A percentile compares a stretch with the other conserved stretches of the same genome.
phyloP scores from a whole-genome alignment of 352 stramenopile genomes.

The Globisporangium lucens region DNA sequence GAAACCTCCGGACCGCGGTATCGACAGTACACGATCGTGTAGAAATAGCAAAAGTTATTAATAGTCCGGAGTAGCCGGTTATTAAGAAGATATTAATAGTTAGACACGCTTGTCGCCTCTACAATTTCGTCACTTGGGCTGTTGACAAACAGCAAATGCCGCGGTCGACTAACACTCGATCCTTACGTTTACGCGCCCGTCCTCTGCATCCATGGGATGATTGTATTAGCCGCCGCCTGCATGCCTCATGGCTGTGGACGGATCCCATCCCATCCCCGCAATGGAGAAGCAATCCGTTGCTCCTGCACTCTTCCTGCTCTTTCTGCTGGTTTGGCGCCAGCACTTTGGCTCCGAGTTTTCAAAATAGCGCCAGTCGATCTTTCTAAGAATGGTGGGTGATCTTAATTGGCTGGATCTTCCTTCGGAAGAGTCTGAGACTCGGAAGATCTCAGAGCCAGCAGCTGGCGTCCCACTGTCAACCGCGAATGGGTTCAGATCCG shows the following conservation, averaged over 20 bases:
- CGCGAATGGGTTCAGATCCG: slow-evolving; percentile 4
- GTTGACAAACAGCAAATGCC: not conserved
- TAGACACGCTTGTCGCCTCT: not conserved
- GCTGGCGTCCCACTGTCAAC: not conserved
- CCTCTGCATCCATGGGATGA: not conserved
- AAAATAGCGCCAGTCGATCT: not conserved
- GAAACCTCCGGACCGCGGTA: not conserved
- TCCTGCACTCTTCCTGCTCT: not conserved
- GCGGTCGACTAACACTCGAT: not conserved
- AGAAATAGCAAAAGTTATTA: not conserved
- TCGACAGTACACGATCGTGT: slow-evolving; percentile 14
- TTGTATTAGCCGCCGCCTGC: not conserved
- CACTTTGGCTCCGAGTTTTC: not conserved
- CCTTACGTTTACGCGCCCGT: not conserved
- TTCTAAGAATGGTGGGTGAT: not conserved
- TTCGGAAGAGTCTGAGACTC: not conserved
- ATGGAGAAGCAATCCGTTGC: not conserved
- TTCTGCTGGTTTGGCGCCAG: not conserved
- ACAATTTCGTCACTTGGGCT: not conserved
- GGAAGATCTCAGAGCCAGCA: slow-evolving; percentile 6
- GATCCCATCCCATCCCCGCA: not conserved
- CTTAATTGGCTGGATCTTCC: not conserved
- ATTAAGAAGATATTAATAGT: not conserved
- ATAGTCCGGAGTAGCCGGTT: not conserved
- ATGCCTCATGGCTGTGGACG: not conserved